Conservation (phyloP, 441 rosid genomes). For the Raphanus hybrid region DNA sequence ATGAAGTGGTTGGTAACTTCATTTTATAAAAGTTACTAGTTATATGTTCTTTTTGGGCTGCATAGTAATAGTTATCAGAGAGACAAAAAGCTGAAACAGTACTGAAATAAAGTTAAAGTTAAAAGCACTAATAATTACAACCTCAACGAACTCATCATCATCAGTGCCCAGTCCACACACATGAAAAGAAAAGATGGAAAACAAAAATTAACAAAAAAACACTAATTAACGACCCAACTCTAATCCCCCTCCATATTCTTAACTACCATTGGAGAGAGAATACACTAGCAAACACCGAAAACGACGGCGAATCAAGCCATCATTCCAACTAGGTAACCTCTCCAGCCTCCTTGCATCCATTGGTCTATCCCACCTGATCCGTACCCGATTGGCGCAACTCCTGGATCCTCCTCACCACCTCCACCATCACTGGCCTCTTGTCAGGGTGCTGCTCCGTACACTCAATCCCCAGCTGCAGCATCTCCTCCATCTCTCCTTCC, state of each 20-base stretch:
- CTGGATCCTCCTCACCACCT: slow-evolving; percentile 65
- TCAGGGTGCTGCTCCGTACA: slow-evolving; percentile 91
- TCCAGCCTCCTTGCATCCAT: slow-evolving; percentile 40
- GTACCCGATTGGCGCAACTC: slow-evolving; percentile 52
- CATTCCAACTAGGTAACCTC: slow-evolving; percentile 32
- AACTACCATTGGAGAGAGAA: not conserved
- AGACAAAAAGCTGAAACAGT: slow-evolving; percentile 33
- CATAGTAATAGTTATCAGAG: not conserved
- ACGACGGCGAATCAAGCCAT: slow-evolving; percentile 37
- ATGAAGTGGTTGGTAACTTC: not conserved
- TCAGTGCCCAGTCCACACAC: slow-evolving; percentile 33
- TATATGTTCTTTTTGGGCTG: too few species aligned
- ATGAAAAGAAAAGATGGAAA: not conserved
- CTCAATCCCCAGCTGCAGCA: slow-evolving; percentile 87
- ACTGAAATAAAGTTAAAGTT: slow-evolving; percentile 26
- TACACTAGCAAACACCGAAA: slow-evolving; percentile 4
- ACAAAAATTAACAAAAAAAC: slow-evolving; percentile 16
- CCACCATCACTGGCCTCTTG: slow-evolving; percentile 73
- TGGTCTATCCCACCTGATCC: slow-evolving; percentile 42
- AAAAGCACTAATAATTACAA: slow-evolving; percentile 47
- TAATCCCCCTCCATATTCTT: slow-evolving; percentile 42
- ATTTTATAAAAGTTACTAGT: not conserved
- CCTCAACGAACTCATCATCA: slow-evolving; percentile 34
- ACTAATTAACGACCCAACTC: slow-evolving; percentile 36
- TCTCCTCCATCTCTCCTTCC: slow-evolving; percentile 85